Evolutionary conservation across 192 early-diverging fungal species (phyloP), one percentile per base, ranked within the genome.

Genomic region (Powellomyces hirtus): DNA sequence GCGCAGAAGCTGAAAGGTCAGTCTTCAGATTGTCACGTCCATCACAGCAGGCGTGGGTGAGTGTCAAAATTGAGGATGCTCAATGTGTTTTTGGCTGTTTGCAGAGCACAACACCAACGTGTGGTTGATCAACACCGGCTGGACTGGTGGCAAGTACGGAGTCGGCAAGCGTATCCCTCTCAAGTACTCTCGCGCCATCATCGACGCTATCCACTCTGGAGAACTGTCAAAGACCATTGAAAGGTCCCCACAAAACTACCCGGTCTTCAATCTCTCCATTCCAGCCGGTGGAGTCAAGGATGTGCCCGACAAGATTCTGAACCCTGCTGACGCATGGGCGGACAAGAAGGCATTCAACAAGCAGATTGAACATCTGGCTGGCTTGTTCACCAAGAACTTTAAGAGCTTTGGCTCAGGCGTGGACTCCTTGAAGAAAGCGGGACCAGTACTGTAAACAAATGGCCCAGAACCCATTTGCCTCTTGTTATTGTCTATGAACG

Each of bases 121-220:
- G 50, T 96, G 93, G 93, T 40, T 80, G 18, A 84, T 95, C 81
- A 96, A 95, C 84, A 95, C 92, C 58, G 93, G 92, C 66, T 95
- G 91, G 94, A 91, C 79, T 45, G 92, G 94, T 77, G 94, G 94
- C 42, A 81, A 78, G 53, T 89, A 91, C 64, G 92, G 91, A 46
- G 69, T 75, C n/a, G 93, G 92, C 30, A 80, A 89, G 78, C 89
- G 94, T 26, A 94, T 93, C 63, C 78, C 91, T 38, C 86, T 96
- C 60, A 91, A 92, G 83, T 92, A 94, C 83, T 92, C 94, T 42
- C 87, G 94, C 55, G 91, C 92, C 49, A 94, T 96, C 64, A 88
- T 96, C 49, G 93, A 96, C 75, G 89, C 93, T 29, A 96, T 96
- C 72, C 94, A 96, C 84, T 86, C 77, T 49, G 92, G 92, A 64